Evolutionary conservation across 306 rosid species (phyloP).

Genomic region (Quillaja saponaria): DNA sequence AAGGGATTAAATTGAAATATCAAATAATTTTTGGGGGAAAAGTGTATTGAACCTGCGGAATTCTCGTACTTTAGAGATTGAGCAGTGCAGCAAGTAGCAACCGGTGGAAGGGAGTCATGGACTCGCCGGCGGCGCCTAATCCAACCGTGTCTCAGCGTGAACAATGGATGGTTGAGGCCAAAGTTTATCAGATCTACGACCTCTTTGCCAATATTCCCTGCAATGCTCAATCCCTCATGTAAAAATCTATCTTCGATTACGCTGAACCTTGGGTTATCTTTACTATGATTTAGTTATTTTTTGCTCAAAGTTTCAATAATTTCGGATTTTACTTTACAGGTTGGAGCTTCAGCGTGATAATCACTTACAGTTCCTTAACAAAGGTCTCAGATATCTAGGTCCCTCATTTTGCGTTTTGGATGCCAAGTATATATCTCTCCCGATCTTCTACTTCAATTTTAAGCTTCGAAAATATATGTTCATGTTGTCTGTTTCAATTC

Average conservation of each 20-base stretch:
- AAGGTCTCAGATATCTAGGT: conserved; percentile 63
- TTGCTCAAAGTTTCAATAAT: not conserved
- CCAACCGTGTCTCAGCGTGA: conserved; percentile 63
- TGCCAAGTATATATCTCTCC: conserved; percentile 58
- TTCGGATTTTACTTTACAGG: conserved; percentile 37
- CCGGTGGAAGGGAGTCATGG: too few relatives aligned
- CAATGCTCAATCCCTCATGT: conserved; percentile 59
- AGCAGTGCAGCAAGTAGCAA: too few relatives aligned
- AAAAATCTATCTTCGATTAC: not conserved
- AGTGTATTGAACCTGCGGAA: too few relatives aligned
- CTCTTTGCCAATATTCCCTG: conserved; percentile 48
- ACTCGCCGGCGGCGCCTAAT: conserved; percentile 12
- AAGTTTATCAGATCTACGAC: conserved; percentile 54
- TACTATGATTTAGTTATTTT: not conserved
- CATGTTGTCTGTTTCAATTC: not conserved
- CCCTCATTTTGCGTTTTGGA: conserved; percentile 70
- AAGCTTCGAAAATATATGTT: not conserved
- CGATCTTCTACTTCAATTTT: not conserved
- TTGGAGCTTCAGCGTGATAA: conserved; percentile 74
- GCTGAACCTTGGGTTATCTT: not conserved
- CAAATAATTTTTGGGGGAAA: too few relatives aligned
- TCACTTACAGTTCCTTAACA: conserved; percentile 60
- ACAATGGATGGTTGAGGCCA: conserved; percentile 60
- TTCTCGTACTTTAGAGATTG: too few relatives aligned
- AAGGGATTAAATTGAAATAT: too few relatives aligned